Conservation (phyloP, 306 rosid genomes). For the Casuarina equisetifolia region DNA sequence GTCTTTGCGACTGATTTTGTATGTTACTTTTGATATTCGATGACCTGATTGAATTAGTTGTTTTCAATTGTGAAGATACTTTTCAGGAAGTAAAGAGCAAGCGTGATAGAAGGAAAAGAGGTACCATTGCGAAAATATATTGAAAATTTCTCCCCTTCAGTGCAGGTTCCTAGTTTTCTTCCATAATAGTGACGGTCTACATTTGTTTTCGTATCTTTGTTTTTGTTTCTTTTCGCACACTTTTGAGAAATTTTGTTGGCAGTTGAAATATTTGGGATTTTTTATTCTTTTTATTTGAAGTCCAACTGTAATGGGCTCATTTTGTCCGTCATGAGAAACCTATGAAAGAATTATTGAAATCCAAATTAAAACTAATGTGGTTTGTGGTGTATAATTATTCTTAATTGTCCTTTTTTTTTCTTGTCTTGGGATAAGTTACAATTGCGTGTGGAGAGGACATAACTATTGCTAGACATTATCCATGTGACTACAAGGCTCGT, state of each 20-base stretch:
- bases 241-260: neutral
- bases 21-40: neutral
- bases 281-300: too few relatives aligned
- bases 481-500: neutral
- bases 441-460: neutral
- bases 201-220: too few relatives aligned
- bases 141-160: neutral
- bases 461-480: neutral
- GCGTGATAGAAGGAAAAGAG: constrained; percentile 82
- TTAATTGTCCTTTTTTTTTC: neutral
- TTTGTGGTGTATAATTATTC: neutral
- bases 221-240: too few relatives aligned
- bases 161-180: neutral
- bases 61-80: constrained; percentile 52
- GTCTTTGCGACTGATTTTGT: neutral
- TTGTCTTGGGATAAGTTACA: neutral
- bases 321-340: too few relatives aligned
- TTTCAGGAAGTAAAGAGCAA: constrained; percentile 81
- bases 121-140: constrained; percentile 34
- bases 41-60: constrained; percentile 21
- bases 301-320: too few relatives aligned
- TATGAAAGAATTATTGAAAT: too few relatives aligned
- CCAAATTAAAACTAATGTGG: too few relatives aligned
- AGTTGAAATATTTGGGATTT: neutral
- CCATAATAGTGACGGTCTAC: neutral